phyloP scores from a whole-genome alignment of 2,329 filamentous ascomycete species.

The Trichoderma endophyticum region DNA sequence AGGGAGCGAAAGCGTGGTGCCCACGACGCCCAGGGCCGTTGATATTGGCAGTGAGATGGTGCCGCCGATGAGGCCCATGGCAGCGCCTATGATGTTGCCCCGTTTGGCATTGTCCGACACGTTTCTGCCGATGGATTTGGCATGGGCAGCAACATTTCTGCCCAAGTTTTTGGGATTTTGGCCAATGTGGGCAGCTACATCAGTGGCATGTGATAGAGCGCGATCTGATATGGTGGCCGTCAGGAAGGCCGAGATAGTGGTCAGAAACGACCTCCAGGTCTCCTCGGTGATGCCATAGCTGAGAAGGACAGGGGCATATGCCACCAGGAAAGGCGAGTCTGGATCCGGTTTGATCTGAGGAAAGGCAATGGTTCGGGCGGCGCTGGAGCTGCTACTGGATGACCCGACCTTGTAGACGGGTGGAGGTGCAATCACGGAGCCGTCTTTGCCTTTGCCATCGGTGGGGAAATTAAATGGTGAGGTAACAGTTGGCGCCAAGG shows the following conservation, averaged over 20 bases:
- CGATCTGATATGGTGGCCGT: constrained; percentile 43
- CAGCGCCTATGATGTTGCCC: constrained; percentile 41
- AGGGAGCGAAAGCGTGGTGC: constrained; percentile 36
- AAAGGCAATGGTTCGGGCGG: constrained; percentile 36
- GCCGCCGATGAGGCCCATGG: constrained; percentile 35
- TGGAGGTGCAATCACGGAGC: constrained; percentile 15
- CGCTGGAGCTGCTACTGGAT: constrained; percentile 11
- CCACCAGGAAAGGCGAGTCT: constrained; percentile 38
- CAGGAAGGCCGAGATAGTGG: constrained; percentile 46
- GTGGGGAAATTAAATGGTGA: constrained; percentile 37
- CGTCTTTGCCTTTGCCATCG: not conserved
- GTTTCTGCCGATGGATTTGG: constrained; percentile 35
- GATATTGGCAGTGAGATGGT: constrained; percentile 39
- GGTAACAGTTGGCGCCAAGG: constrained; percentile 27
- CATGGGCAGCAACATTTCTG: constrained; percentile 36
- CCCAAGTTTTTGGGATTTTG: constrained; percentile 36
- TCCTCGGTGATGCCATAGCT: constrained; percentile 35
- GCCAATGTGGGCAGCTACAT: constrained; percentile 37
- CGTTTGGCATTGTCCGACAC: constrained; percentile 37
- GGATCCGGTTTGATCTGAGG: constrained; percentile 36
- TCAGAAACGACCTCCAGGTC: constrained; percentile 35
- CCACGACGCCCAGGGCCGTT: constrained; percentile 36
- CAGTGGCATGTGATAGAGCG: constrained; percentile 42
- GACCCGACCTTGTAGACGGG: constrained; percentile 22
- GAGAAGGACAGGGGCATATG: constrained; percentile 39